Evolutionary conservation across 2,329 filamentous ascomycete genomes (phyloP).

Genomic region (Grosmannia clavigera): DNA sequence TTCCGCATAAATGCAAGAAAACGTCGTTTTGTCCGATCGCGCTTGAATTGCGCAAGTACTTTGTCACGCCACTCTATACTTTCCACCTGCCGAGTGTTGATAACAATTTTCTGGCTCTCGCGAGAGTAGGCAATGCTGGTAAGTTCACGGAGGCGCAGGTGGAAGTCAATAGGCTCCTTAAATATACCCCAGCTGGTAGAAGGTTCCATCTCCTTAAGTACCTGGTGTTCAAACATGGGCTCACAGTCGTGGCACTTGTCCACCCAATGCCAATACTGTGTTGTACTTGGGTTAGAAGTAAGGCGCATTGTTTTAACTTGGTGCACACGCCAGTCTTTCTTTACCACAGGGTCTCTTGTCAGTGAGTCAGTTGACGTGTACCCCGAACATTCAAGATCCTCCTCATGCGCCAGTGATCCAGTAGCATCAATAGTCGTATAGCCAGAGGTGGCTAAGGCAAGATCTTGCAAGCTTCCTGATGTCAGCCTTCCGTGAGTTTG

Average conservation of each 20-base stretch:
- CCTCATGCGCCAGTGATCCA: constrained; percentile 7
- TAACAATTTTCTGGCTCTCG: constrained; percentile 28
- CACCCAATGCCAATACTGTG: constrained; percentile 45
- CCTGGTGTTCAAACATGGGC: constrained; percentile 38
- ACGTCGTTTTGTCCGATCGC: constrained; percentile 37
- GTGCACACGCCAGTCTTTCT: constrained; percentile 37
- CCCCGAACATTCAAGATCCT: constrained; percentile 32
- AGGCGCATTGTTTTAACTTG: constrained; percentile 37
- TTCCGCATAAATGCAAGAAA: constrained; percentile 35
- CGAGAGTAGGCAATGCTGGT: constrained; percentile 31
- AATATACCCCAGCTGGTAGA: constrained; percentile 34
- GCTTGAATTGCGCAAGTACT: constrained; percentile 38
- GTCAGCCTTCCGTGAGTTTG: neutral
- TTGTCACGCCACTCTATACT: constrained; percentile 27
- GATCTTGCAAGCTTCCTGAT: neutral
- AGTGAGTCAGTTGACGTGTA: constrained; percentile 41
- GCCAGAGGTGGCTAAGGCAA: neutral
- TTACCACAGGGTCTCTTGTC: constrained; percentile 29
- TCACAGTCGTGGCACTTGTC: constrained; percentile 17
- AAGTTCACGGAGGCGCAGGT: constrained; percentile 34
- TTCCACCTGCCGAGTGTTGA: constrained; percentile 23
- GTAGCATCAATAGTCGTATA: neutral
- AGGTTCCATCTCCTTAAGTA: constrained; percentile 32
- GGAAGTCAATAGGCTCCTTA: constrained; percentile 37
- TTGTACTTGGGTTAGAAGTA: constrained; percentile 33